phyloP scores from a whole-genome alignment of 768 basidiomycete species.

The Floccularia luteovirens region DNA sequence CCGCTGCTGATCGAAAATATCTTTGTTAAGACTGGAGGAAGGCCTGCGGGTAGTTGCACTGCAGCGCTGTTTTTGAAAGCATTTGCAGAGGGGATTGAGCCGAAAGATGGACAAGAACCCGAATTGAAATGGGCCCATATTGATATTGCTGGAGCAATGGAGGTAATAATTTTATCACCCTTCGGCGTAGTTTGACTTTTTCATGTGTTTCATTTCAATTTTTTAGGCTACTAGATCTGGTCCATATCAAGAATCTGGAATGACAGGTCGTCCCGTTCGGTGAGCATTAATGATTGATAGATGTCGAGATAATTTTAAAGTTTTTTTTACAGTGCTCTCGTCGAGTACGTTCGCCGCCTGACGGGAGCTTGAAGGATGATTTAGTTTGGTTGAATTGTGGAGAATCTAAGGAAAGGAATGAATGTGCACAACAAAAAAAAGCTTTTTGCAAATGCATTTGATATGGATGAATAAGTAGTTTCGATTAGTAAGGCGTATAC shows the following conservation, averaged over 20 bases:
- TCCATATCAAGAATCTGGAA: conserved; percentile 64
- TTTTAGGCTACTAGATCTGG: conserved; percentile 40
- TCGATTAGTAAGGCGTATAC: conserved; percentile 58
- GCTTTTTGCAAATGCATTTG: conserved; percentile 51
- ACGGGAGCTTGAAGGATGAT: neutral
- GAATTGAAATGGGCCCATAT: conserved; percentile 79
- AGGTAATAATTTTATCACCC: conserved; percentile 46
- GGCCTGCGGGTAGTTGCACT: conserved; percentile 63
- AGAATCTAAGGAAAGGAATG: too few species aligned
- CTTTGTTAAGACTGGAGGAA: conserved; percentile 55
- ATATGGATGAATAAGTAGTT: conserved; percentile 49
- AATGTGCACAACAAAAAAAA: too few species aligned
- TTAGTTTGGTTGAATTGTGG: conserved; percentile 28
- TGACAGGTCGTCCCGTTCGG: conserved; percentile 79
- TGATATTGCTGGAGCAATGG: conserved; percentile 79
- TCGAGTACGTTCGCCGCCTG: conserved; percentile 4
- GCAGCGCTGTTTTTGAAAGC: conserved; percentile 85
- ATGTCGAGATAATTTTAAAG: too few species aligned
- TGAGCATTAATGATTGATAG: too few species aligned
- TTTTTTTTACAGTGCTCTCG: conserved; percentile 25
- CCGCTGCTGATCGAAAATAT: neutral
- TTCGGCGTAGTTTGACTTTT: too few species aligned
- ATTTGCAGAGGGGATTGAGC: conserved; percentile 71
- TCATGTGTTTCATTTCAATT: neutral
- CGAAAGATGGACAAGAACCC: conserved; percentile 44